A percentile compares a stretch with the other conserved stretches of the same genome.
phyloP scores from a whole-genome alignment of 164 flowering plant species.

The Amborella trichopoda region DNA sequence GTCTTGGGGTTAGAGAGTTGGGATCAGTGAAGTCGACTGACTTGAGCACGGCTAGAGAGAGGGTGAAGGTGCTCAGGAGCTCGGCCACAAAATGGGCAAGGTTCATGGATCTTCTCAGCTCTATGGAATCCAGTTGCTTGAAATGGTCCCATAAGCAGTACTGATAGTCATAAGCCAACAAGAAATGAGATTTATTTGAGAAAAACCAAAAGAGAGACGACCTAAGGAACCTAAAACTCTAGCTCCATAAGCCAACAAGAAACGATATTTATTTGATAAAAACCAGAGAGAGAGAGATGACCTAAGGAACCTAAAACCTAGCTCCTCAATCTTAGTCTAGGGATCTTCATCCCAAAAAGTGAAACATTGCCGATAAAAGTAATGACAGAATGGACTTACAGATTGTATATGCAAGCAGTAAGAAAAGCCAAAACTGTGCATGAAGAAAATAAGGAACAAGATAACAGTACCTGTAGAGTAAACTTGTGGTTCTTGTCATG shows the following conservation, averaged over 20 bases:
- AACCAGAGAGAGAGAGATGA: too few relatives aligned
- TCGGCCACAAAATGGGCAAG: slow-evolving; percentile 69
- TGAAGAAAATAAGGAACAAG: neutral
- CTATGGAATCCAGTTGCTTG: slow-evolving; percentile 76
- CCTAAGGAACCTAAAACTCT: too few relatives aligned
- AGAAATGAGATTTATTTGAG: neutral
- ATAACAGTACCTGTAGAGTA: slow-evolving; percentile 65
- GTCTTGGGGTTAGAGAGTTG: slow-evolving; percentile 41
- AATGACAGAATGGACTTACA: too few relatives aligned
- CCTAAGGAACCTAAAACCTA: too few relatives aligned
- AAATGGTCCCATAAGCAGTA: slow-evolving; percentile 92
- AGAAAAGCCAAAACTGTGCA: too few relatives aligned
- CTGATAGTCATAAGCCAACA: slow-evolving; percentile 24
- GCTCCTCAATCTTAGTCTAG: too few relatives aligned
- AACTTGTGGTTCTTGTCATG: slow-evolving; percentile 93
- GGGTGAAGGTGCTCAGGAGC: slow-evolving; percentile 57
- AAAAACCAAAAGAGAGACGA: too few relatives aligned
- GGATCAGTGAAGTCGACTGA: slow-evolving; percentile 42
- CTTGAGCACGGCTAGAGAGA: slow-evolving; percentile 68
- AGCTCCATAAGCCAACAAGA: neutral
- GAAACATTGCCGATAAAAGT: too few relatives aligned
- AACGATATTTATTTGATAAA: neutral
- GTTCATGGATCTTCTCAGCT: slow-evolving; percentile 57
- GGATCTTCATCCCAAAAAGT: too few relatives aligned
- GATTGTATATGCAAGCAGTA: too few relatives aligned